Evolutionary conservation across 2,329 filamentous ascomycete species (phyloP).

Genomic region (Colletotrichum sp.): DNA sequence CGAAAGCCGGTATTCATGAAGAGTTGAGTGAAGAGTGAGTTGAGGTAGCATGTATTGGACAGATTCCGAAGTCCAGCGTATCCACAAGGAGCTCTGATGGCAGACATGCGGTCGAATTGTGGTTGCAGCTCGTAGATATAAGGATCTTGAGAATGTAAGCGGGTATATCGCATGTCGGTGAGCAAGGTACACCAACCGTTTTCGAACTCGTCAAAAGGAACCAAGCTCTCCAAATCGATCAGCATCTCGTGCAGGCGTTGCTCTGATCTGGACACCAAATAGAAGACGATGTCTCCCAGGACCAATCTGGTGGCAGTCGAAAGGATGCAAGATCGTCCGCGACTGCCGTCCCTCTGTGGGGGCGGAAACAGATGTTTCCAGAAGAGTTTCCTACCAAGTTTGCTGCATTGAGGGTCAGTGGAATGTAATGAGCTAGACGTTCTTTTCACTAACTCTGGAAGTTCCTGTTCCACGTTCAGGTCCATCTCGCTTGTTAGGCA

Average conservation of each 20-base stretch:
- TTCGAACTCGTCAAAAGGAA: constrained; percentile 41
- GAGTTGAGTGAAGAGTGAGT: constrained; percentile 90
- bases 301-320: constrained; percentile 60
- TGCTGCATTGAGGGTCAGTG: constrained; percentile 19
- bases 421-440: neutral
- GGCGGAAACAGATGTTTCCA: constrained; percentile 71
- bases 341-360: constrained; percentile 36
- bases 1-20: constrained; percentile 95
- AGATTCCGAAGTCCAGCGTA: constrained; percentile 92
- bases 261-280: constrained; percentile 57
- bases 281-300: constrained; percentile 65
- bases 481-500: constrained; percentile 25
- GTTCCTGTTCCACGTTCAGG: neutral
- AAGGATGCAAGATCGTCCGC: constrained; percentile 40
- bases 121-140: constrained; percentile 67
- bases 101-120: constrained; percentile 68
- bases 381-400: constrained; percentile 53
- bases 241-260: constrained; percentile 57
- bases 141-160: constrained; percentile 37
- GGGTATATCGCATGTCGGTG: neutral
- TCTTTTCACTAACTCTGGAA: constrained; percentile 30
- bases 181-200: neutral
- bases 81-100: constrained; percentile 77
- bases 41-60: constrained; percentile 96
- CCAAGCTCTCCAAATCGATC: constrained; percentile 52